Evolutionary conservation across 1,139 yeast genomes (phyloP), one percentile per base, ranked within the genome.

Genomic region (Candida sp.): DNA sequence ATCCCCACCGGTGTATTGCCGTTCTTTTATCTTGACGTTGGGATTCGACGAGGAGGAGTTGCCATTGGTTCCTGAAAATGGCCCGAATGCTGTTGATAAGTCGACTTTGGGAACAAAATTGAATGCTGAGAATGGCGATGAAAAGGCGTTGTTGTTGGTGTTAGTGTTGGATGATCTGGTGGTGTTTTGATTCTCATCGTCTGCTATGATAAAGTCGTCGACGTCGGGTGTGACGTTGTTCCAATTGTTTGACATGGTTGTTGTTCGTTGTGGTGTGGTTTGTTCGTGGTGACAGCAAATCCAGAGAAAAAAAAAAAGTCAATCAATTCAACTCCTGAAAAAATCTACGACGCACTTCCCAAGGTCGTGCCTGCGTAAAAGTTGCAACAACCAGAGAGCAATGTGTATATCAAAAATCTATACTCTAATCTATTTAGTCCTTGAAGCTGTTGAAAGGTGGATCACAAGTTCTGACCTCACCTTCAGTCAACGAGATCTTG

Each of bases 1-100:
- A 63, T 89, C 91, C 39, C 96, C 94, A 2, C 96, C 96, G 30
- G 87, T 72, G 66, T 86, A 90, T 56, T 90, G 86, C 38, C 90
- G 81, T 63, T 88, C 94, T 57, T 81, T 80, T 30, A 88, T 77
- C 50, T 81, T 81, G 57, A 83, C 85, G 56, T 82, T 81, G 8
- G 73, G 75, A 9, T 73, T 69, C 46, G 77, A 61, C 5, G 38
- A 23, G 5, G 60, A 52, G 9, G 62, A 58, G 31, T 61, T 52
- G 5, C 67, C 58, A 25, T 65, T 57, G 5, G 67, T 61, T 3
- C 39, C 35, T 3, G 46, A 17, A 55, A 76, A 76, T 6, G 80
- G 78, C 9, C 75, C 63, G 56, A 75, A 75, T 7, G 77, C 61
- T 6, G 73, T 63, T 2, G 78, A 72, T 44, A 77, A 65, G 54